Percentiles rank a stretch among this genome's conserved stretches.
Conservation (phyloP, 1,284 basidiomycete species). For the Apiotrichum akiyoshidainum region DNA sequence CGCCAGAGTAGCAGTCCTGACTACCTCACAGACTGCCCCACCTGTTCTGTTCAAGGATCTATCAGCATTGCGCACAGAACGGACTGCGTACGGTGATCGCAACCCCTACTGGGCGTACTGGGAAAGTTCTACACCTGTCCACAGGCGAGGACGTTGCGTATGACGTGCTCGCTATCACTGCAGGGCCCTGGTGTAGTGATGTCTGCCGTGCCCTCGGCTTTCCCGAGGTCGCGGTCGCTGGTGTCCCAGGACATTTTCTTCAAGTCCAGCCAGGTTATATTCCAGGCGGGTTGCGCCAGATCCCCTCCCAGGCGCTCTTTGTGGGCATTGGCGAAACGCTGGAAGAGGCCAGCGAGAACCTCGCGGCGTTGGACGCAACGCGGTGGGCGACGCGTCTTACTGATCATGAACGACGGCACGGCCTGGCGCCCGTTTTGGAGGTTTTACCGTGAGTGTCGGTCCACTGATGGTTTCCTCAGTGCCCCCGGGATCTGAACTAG, state of each 20-base stretch:
- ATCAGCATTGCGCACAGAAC: background rate
- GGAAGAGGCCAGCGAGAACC: background rate
- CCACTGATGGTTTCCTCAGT: background rate
- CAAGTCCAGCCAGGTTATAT: background rate
- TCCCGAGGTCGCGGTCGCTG: background rate
- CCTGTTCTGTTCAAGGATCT: background rate
- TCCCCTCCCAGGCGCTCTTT: background rate
- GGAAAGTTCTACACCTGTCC: background rate
- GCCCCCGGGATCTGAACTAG: background rate
- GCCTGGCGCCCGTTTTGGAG: background rate
- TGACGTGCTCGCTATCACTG: slow-evolving; percentile 1
- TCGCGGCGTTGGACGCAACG: background rate
- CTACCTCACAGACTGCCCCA: background rate
- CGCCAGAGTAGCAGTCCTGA: background rate
- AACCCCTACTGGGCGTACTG: background rate
- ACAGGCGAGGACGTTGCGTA: background rate
- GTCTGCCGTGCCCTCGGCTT: background rate
- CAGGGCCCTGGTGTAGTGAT: background rate
- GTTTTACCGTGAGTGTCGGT: background rate
- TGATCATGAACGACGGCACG: background rate
- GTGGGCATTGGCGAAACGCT: background rate
- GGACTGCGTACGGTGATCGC: background rate
- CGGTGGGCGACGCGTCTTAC: background rate
- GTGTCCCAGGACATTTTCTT: slow-evolving; percentile 1
- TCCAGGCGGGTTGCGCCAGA: background rate